These are phyloP conservation scores for Aspergillus fijiensis DNA, from an alignment of 2,329 filamentous ascomycete genomes.

Conservation along the genomic window DNA sequence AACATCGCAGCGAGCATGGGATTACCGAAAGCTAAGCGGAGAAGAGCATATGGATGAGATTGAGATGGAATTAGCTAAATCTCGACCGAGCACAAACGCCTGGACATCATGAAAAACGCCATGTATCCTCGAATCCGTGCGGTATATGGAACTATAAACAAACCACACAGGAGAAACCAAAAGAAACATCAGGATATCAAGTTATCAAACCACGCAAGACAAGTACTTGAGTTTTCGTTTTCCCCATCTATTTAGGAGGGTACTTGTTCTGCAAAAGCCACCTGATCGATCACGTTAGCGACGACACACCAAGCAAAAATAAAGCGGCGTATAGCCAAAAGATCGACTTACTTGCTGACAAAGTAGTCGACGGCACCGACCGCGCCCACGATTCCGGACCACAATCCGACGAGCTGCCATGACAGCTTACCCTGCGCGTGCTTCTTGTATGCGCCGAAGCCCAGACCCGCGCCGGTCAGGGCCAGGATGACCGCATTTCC, in stretches of 20 bases:
- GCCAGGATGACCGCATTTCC: slow-evolving; percentile 47
- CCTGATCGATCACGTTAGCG: slow-evolving; percentile 30
- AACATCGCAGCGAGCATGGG: neutral
- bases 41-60: neutral
- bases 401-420: slow-evolving; percentile 46
- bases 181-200: slow-evolving; percentile 2
- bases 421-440: slow-evolving; percentile 47
- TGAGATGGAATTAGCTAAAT: neutral
- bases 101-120: neutral
- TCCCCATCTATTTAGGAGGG: slow-evolving; percentile 43
- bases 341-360: slow-evolving; percentile 48
- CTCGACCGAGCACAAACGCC: neutral
- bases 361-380: slow-evolving; percentile 49
- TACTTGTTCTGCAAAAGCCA: slow-evolving; percentile 54
- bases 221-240: neutral
- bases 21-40: neutral
- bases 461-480: slow-evolving; percentile 43
- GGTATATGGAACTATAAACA: slow-evolving; percentile 3
- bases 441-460: slow-evolving; percentile 50
- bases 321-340: neutral
- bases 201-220: neutral
- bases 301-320: neutral
- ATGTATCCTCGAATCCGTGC: neutral
- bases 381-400: slow-evolving; percentile 45
- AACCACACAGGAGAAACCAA: neutral